Percentiles rank a stretch among this genome's conserved stretches.
phyloP scores from a whole-genome alignment of 2,329 filamentous ascomycete species.

The Lachnellula suecica region DNA sequence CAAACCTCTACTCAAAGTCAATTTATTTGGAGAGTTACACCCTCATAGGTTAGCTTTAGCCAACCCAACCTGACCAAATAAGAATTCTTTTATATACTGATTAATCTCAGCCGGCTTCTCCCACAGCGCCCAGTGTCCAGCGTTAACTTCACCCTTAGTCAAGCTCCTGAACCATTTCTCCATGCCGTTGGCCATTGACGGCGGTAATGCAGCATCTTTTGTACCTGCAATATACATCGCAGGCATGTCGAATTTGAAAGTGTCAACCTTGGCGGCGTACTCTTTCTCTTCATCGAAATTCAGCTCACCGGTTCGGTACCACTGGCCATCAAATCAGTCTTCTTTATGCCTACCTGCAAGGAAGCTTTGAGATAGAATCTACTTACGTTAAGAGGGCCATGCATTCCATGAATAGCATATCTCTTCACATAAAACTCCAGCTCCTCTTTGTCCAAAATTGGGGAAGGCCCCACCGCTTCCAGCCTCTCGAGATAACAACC shows the following conservation, averaged over 20 bases:
- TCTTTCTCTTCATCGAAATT: constrained; percentile 76
- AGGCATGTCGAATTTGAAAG: constrained; percentile 56
- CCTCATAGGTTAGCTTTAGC: constrained; percentile 10
- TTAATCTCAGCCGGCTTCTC: constrained; percentile 74
- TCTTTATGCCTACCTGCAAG: background rate
- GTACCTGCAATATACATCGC: constrained; percentile 74
- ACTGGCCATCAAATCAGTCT: constrained; percentile 37
- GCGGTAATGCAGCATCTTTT: constrained; percentile 70
- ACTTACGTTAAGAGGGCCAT: constrained; percentile 67
- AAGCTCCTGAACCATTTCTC: constrained; percentile 60
- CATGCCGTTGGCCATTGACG: constrained; percentile 72
- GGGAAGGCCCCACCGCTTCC: constrained; percentile 52
- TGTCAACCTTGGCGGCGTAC: constrained; percentile 59
- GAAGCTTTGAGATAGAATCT: background rate
- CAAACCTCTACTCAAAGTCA: background rate
- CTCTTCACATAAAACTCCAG: constrained; percentile 74
- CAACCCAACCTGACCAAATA: constrained; percentile 14
- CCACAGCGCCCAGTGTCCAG: constrained; percentile 81
- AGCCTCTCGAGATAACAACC: constrained; percentile 68
- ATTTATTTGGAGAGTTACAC: background rate
- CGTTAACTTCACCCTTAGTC: constrained; percentile 63
- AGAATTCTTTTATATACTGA: constrained; percentile 43
- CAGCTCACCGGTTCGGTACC: constrained; percentile 74
- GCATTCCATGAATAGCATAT: constrained; percentile 70
- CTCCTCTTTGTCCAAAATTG: constrained; percentile 66